Conservation (phyloP, 257 asterid species). For the Handroanthus guayacan region DNA sequence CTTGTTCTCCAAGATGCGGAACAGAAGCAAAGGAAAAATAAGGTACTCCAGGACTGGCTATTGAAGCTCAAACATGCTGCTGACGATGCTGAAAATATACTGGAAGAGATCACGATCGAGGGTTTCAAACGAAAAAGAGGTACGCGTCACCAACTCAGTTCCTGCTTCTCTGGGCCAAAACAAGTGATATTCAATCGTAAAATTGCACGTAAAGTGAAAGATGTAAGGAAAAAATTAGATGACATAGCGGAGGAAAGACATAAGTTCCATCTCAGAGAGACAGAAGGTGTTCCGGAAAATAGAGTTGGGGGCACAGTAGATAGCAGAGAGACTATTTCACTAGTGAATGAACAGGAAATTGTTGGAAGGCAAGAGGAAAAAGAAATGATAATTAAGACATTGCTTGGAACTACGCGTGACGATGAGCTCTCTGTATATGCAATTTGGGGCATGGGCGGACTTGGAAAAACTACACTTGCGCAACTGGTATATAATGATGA, state of each 20-base stretch:
- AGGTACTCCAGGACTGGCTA: conserved; percentile 36
- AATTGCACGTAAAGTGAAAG: no score
- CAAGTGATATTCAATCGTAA: no score
- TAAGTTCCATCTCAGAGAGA: conserved; percentile 29
- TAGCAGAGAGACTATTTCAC: conserved; percentile 39
- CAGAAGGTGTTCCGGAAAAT: conserved; percentile 33
- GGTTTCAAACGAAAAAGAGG: conserved; percentile 35
- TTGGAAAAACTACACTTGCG: no score
- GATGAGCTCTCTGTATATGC: neutral
- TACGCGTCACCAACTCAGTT: conserved; percentile 2
- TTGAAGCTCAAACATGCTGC: conserved; percentile 46
- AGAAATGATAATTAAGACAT: conserved; percentile 31
- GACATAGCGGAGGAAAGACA: neutral
- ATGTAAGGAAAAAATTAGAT: no score
- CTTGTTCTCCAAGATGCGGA: conserved; percentile 39
- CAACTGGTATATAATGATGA: no score
- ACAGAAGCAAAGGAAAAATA: conserved; percentile 30
- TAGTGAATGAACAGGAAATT: conserved; percentile 35
- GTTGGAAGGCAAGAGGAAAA: conserved; percentile 44
- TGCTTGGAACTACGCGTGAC: neutral
- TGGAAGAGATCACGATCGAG: conserved; percentile 38
- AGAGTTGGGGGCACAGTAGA: conserved; percentile 10
- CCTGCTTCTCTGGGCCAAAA: neutral
- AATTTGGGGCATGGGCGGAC: no score
- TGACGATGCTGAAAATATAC: conserved; percentile 48